Evolutionary conservation across 805 yeast genomes (phyloP), one percentile per base, ranked within the genome.

Genomic region (Jamesozyma gamospora): DNA sequence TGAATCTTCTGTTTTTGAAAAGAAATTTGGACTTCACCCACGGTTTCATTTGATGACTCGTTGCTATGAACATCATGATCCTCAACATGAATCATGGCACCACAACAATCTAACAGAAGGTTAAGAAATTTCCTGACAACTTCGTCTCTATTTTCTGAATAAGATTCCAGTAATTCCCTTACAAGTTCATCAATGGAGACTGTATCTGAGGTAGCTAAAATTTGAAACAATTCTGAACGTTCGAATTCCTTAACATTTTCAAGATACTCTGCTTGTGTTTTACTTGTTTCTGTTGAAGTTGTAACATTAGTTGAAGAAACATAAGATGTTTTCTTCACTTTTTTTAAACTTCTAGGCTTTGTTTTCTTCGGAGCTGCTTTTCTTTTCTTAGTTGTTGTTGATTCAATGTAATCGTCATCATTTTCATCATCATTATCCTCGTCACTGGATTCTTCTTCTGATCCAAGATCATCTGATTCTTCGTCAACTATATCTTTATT

Each of bases 51-150:
- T 0, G 92, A 82, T 7, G 83, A 74, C 32, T 82, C 87, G 39
- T 72, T 65, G 50, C 77, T 79, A 18, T 65, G 67, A 36, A 85
- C 77, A 55, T 87, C 96, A 56, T 88, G 94, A 21, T 75, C 74
- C 43, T 78, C 79, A 9, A 84, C 72, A 19, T 72, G 73, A 2
- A 76, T 67, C 16, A 75, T 67, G 36, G 87, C 79, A 0, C 95
- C 95, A 54, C 84, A 76, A 36, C 78, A 66, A 42, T 87, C 67
- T 31, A 88, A 62, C 1, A 84, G 49, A 36, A 86, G 66, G 56
- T 88, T 87, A 32, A 87, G 62, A 37, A 87, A 60, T 28, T 74
- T 74, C 33, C 76, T 72, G 37, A 83, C 59, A 2, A 87, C 78
- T 12, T 54, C 55, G 40, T 66, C 64, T 35, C 66, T 58, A 41